phyloP scores from a whole-genome alignment of 129 eudicot species.

The Flaveria bidentis region DNA sequence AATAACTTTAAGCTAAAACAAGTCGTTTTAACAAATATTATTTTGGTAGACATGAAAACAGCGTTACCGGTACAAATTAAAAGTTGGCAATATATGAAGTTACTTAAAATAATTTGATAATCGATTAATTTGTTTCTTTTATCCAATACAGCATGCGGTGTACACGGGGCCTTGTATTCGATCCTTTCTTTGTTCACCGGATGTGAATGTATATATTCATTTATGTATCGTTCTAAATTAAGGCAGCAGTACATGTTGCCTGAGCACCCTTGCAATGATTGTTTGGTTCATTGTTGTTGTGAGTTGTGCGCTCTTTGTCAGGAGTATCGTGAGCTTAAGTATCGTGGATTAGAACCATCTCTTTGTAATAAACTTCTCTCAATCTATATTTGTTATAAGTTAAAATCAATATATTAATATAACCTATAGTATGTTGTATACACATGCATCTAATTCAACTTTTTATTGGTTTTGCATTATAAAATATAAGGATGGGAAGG shows the following conservation, averaged over 20 bases:
- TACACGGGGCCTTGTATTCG: conserved; percentile 50
- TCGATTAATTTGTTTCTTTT: neutral
- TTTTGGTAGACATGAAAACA: too few relatives aligned
- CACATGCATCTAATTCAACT: neutral
- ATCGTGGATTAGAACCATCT: conserved; percentile 10
- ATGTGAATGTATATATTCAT: conserved; percentile 47
- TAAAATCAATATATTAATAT: neutral
- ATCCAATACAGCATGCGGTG: conserved; percentile 41
- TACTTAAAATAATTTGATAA: too few relatives aligned
- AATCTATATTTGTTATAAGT: conserved; percentile 19
- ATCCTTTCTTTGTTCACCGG: conserved; percentile 38
- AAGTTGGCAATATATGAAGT: too few relatives aligned
- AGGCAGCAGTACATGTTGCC: conserved; percentile 45
- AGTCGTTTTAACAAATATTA: too few relatives aligned
- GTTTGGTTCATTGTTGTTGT: conserved; percentile 50
- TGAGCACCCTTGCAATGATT: conserved; percentile 47
- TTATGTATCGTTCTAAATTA: conserved; percentile 48
- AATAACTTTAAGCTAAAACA: too few relatives aligned
- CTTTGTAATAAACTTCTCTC: conserved; percentile 1
- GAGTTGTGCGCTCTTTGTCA: conserved; percentile 37
- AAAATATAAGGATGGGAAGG: conserved; percentile 55
- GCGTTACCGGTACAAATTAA: too few relatives aligned
- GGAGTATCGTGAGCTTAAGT: conserved; percentile 15
- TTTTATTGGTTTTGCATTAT: conserved; percentile 9
- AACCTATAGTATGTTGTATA: neutral